A percentile compares a stretch with the other conserved stretches of the same genome.
Conservation (phyloP, 2,329 filamentous ascomycete species). For the Trichoderma afroharzianum region DNA sequence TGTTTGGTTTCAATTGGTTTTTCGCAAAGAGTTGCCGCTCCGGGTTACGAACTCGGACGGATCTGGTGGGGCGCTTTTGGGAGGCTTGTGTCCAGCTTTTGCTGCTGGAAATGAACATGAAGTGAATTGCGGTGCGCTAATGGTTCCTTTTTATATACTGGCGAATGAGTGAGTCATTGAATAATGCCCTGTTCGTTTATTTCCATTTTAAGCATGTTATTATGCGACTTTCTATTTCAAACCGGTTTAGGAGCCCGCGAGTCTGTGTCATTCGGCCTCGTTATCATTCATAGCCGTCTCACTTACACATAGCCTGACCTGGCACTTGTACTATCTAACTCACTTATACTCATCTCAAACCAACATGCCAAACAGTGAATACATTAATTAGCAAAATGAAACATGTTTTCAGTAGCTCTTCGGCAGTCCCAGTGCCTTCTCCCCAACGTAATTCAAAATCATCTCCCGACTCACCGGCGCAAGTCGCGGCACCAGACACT, state of each 20-base stretch:
- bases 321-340: too few relatives aligned
- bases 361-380: not conserved
- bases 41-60: not conserved
- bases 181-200: not conserved
- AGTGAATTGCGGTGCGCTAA: not conserved
- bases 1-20: not conserved
- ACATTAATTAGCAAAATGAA: not conserved
- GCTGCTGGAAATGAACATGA: not conserved
- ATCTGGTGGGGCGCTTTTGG: not conserved
- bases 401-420: slow-evolving; percentile 54
- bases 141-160: not conserved
- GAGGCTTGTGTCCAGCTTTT: not conserved
- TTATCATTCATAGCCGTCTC: not conserved
- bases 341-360: not conserved
- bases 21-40: not conserved
- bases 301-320: not conserved
- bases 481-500: slow-evolving; percentile 61
- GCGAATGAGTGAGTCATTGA: not conserved
- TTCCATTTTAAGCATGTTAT: not conserved
- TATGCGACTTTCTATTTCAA: not conserved
- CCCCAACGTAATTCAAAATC: slow-evolving; percentile 70
- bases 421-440: slow-evolving; percentile 64
- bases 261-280: not conserved
- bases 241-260: not conserved
- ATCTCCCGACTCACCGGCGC: slow-evolving; percentile 67